Evolutionary conservation across 129 eudicot genomes (phyloP), one percentile per base, ranked within the genome.

Genomic region (Artemisia tridentata): DNA sequence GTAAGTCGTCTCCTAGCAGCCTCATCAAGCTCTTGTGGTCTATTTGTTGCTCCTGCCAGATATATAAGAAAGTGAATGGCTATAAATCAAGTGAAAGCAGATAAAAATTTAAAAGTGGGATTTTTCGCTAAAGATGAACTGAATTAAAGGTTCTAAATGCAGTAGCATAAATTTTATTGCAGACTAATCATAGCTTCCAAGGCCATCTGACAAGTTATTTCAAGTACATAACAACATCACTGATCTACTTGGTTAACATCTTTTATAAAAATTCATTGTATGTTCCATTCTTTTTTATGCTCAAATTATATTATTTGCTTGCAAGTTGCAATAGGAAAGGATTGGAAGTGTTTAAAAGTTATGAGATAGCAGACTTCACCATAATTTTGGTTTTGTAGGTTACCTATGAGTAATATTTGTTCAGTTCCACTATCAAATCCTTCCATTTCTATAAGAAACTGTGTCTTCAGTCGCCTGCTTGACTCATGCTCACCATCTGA

Each of bases 391-490:
- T 67, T 21, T 53, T 49, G 54, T 50, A 62, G 67, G 64, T 80
- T 56, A 93, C 99, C 99, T 87, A 93, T 90, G 64, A 90, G 91
- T 64, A 87, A 83, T 80, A 93, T 80, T 67, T 90, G 96, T 65
- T 93, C 99, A 64, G 72, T 85, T 62, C 83, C 93, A 75, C 80
- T 80, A 76, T 93, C 99, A 78, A 93, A 93, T 71, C 99, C 99
- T 90, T 93, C 99, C 99, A 93, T 93, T 83, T 93, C 99, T 48
- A 93, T 93, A 58, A 93, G 96, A 75, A 93, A 93, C 59, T 93
- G 99, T n/a, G 99, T 93, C 84, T 93, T 93, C 61, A 93, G 70
- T 63, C 99, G 85, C 72, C 99, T 83, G 63, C 96, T 90, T 70
- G 97, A 83, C 84, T 93, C 99, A 72, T 93, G 99, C 78, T 93